Evolutionary conservation across 805 yeast species (phyloP), one percentile per base, ranked within the genome.

Genomic region (Metschnikowia drakensbergensis): DNA sequence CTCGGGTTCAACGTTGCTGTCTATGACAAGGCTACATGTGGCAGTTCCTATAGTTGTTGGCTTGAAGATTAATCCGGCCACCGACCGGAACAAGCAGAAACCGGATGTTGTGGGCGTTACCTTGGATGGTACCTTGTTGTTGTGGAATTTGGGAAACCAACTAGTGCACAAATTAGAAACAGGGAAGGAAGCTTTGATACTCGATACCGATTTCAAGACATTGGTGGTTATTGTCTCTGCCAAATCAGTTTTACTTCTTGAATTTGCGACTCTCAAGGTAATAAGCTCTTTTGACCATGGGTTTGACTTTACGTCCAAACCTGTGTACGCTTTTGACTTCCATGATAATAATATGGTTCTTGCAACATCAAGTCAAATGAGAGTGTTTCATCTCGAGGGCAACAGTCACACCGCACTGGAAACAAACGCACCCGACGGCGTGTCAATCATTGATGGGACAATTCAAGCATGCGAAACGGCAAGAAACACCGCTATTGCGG

Each of bases 281-380:
- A 8, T 52, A 6, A 34, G 39, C 7, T 42, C 49, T n/a, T 27
- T 58, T 3, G 52, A 45, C 8, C 58, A 61, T 26, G 65, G 58
- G 0, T 52, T 58, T 42, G 43, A 34, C 2, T 43, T 64, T 11
- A 51, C 54, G 13, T 22, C 40, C 2, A 46, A 48, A 5, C 46
- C 34, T 11, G 43, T 31, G 1, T 47, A 48, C 41, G 68, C 70
- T 39, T 64, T 61, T 10, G 77, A 72, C 53, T 66, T 63, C 48
- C 68, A 62, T 8, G 72, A 59, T 42, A 45, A 32, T 11, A 67
- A 65, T 47, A 54, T 71, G 2, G 54, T 69, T 1, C 34, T 69
- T 10, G 52, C 63, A 39, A 52, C 55, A 35, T 56, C 39, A 6
- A 36, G 50, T 2, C 34, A 42, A 9, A 58, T 68, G 28, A 58